phyloP scores from a whole-genome alignment of 495 filamentous ascomycete genomes.

The Talaromyces adpressus region DNA sequence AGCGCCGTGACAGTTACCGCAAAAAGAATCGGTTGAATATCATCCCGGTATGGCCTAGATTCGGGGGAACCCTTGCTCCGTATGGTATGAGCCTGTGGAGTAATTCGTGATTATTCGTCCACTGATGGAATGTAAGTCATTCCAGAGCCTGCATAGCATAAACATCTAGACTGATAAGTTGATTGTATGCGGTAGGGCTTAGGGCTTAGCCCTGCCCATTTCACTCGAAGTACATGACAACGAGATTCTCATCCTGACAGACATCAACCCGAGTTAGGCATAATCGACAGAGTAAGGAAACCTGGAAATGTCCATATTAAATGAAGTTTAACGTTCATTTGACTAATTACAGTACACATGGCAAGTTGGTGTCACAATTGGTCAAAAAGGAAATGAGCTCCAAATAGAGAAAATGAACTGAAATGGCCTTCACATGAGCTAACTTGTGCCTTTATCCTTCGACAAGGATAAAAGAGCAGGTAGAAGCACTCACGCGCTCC shows the following conservation, averaged over 20 bases:
- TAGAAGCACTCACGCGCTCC: background rate
- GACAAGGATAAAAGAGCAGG: background rate
- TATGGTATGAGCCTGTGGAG: background rate
- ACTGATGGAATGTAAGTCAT: too few species aligned
- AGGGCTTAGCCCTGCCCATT: too few species aligned
- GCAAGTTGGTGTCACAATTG: background rate
- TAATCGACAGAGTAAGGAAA: too few species aligned
- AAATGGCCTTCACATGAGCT: background rate
- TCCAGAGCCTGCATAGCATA: background rate
- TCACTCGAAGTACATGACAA: too few species aligned
- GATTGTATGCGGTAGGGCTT: background rate
- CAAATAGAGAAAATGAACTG: background rate
- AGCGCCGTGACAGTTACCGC: background rate
- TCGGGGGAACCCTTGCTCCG: conserved; percentile 1
- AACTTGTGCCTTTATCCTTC: background rate
- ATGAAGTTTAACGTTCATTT: background rate
- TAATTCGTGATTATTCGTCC: background rate
- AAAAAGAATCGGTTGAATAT: background rate
- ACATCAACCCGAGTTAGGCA: too few species aligned
- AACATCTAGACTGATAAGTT: background rate
- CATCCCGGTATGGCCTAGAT: background rate
- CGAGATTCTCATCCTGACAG: too few species aligned
- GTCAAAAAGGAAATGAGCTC: background rate
- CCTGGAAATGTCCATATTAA: background rate
- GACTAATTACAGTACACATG: background rate